Evolutionary conservation across 192 early-diverging fungal genomes (phyloP), one percentile per base, ranked within the genome.

Genomic region (Pilobolus umbonatus): DNA sequence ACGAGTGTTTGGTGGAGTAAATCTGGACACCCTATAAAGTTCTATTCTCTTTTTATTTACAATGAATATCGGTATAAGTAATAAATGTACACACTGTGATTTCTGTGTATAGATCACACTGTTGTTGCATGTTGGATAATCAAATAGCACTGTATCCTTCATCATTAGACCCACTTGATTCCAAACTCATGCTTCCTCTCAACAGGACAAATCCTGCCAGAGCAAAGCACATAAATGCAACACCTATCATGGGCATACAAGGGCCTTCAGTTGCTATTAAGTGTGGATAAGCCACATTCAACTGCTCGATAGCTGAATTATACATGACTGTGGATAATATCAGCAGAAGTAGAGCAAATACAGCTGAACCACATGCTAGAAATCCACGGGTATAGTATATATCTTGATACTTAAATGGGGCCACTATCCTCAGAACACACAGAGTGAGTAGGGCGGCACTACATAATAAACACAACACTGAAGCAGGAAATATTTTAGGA

Each of bases 361-460:
- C 57, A 3, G 67, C 26, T 5, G 61, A 35, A 5, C 39, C 56
- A 0, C 32, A 38, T 3, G 55, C 47, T 15, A 63, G 39, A 30
- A 69, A 69, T 17, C 56, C 67, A 17, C 67, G 50, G 14, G 60
- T 55, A 60, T 64, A 63, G 42, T 42, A 45, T 22, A 53, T 28
- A 36, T 69, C 67, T 9, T 54, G 32, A 22, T 61, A 55, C 48
- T 40, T 19, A 8, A 24, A 3, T 11, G 25, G 39, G 14, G 24
- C n/a, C 19, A 55, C 22, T 3, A 28, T 48, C 9, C 57, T 55
- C 19, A 39, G 19, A 34, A 65, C 4, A 9, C 47, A 57, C 15
- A 65, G 22, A 15, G 38, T 12, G 4, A 65, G 19, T 15, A 45
- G 35, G 0, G 38, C 25, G 2, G 55, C 55, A 0, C 55, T 39